Evolutionary conservation across 345 rosid genomes (phyloP).

Genomic region (Citrus inodora): DNA sequence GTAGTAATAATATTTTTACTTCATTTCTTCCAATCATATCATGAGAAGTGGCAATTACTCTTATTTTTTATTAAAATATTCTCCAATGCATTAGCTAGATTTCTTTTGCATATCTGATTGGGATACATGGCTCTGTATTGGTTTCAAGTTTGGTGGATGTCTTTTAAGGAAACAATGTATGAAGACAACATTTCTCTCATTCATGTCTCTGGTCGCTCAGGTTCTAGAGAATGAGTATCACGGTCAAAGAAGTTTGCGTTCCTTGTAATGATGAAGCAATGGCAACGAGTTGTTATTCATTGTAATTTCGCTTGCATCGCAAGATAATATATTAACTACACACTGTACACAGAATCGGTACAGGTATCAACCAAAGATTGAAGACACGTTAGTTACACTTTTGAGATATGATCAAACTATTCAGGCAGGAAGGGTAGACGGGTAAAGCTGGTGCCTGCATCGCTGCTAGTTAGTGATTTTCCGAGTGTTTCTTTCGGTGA

Average conservation of each 20-base stretch:
- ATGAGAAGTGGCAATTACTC: no score
- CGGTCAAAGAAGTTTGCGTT: not conserved
- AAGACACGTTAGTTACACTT: slow-evolving; percentile 1
- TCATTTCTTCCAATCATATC: no score
- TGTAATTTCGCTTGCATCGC: slow-evolving; percentile 3
- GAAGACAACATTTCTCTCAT: not conserved
- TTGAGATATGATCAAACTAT: slow-evolving; percentile 28
- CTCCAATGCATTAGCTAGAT: not conserved
- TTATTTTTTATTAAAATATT: no score
- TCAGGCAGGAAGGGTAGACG: slow-evolving; percentile 75
- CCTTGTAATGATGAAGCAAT: not conserved
- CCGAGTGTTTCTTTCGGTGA: slow-evolving; percentile 14
- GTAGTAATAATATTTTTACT: no score
- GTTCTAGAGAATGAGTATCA: no score
- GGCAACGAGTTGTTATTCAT: not conserved
- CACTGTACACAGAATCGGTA: slow-evolving; percentile 19
- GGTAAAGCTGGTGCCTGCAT: slow-evolving; percentile 41
- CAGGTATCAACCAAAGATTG: slow-evolving; percentile 11
- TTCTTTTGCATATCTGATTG: not conserved
- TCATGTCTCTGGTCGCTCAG: no score
- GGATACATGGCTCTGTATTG: not conserved
- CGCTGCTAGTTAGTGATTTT: slow-evolving; percentile 21
- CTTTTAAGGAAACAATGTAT: not conserved
- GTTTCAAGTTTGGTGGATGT: not conserved
- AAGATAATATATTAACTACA: slow-evolving; percentile 2